Percentiles rank a stretch among this genome's conserved stretches.
phyloP scores from a whole-genome alignment of 768 basidiomycete genomes.

The Suillus sp. region DNA sequence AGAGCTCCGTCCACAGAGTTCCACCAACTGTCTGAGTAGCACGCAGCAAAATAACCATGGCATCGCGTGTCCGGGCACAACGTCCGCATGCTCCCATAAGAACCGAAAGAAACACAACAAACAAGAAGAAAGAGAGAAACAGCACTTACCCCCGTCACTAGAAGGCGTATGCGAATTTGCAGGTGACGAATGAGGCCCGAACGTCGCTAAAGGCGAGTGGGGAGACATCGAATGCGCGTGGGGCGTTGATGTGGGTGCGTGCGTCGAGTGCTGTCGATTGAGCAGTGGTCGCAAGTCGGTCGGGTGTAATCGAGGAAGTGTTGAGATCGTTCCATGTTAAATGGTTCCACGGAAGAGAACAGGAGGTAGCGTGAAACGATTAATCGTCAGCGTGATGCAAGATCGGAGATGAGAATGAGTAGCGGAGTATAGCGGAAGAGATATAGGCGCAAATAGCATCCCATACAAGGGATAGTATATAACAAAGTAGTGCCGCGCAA shows the following conservation, averaged over 20 bases:
- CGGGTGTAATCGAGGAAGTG: not conserved
- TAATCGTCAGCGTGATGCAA: not conserved
- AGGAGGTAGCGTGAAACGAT: not conserved
- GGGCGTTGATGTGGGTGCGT: conserved; percentile 1
- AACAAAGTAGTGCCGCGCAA: not conserved
- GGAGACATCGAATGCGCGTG: conserved; percentile 18
- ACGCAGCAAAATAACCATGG: not conserved
- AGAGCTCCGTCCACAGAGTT: not conserved
- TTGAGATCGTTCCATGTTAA: not conserved
- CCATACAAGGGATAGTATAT: too few species aligned
- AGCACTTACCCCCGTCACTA: conserved; percentile 31
- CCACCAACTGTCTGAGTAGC: not conserved
- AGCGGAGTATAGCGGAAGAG: not conserved
- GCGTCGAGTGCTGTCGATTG: conserved; percentile 21
- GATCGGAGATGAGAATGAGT: not conserved
- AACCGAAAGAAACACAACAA: not conserved
- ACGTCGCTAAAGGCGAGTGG: conserved; percentile 24
- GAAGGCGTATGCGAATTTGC: conserved; percentile 28
- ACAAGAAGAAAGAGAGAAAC: not conserved
- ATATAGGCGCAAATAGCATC: too few species aligned
- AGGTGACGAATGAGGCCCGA: conserved; percentile 22
- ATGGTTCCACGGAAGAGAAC: conserved; percentile 1
- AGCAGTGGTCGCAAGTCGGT: not conserved
- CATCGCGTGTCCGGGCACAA: not conserved
- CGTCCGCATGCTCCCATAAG: not conserved